phyloP scores from a whole-genome alignment of 116 monocot species.

The Phalaenopsis hybrid region DNA sequence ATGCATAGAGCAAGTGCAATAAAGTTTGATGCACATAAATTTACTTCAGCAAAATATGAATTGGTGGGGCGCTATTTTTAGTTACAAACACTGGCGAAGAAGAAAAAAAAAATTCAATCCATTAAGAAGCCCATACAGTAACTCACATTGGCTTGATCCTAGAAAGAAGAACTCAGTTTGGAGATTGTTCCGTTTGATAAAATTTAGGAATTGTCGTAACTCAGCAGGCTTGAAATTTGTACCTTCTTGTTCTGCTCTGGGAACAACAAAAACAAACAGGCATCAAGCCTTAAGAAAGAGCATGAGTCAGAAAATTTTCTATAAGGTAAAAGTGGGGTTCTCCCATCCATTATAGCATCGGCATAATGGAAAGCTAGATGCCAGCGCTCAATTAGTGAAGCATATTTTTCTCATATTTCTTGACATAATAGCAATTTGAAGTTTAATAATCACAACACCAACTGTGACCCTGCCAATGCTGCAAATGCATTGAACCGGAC shows the following conservation, averaged over 20 bases:
- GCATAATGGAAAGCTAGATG: no score
- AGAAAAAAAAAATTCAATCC: neutral
- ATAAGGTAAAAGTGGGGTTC: no score
- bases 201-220: constrained; percentile 66
- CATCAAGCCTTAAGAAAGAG: no score
- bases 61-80: neutral
- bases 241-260: constrained; percentile 86
- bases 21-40: neutral
- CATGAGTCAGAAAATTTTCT: no score
- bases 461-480: no score
- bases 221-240: constrained; percentile 52
- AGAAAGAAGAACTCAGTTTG: constrained; percentile 66
- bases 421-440: no score
- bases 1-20: neutral
- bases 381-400: no score
- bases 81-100: neutral
- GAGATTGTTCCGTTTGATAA: constrained; percentile 53
- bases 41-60: neutral
- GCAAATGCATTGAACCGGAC: no score
- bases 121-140: neutral
- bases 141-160: constrained; percentile 75
- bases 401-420: no score
- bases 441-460: no score
- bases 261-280: constrained; percentile 7
- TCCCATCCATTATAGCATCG: no score